Conservation (phyloP, 192 early-diverging fungal genomes). For the Funneliformis geosporum region DNA sequence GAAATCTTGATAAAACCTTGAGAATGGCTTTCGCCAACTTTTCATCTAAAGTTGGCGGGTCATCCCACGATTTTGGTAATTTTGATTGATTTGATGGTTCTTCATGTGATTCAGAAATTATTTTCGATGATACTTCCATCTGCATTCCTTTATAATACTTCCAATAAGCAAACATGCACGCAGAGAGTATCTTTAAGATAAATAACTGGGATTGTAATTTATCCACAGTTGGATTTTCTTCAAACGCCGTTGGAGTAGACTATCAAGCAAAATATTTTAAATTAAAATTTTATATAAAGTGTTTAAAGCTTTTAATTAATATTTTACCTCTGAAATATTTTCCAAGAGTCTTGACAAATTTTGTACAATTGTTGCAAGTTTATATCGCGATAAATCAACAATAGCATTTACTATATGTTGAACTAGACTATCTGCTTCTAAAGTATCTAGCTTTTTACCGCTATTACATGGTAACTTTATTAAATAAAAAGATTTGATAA, state of each 20-base stretch:
- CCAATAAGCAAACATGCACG: constrained; percentile 87
- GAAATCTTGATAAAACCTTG: constrained; percentile 59
- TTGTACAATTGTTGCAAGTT: constrained; percentile 66
- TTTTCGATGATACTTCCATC: constrained; percentile 36
- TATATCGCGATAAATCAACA: constrained; percentile 77
- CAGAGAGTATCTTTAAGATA: constrained; percentile 78
- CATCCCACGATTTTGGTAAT: constrained; percentile 38
- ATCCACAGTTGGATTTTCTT: constrained; percentile 57
- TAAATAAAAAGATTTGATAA: not conserved
- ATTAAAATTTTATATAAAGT: constrained; percentile 2
- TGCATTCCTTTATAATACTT: constrained; percentile 59
- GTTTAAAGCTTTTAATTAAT: not conserved
- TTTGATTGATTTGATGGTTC: constrained; percentile 20
- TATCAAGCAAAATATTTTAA: not conserved
- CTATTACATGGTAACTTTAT: constrained; percentile 76
- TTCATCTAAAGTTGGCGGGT: constrained; percentile 80
- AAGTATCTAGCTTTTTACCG: constrained; percentile 59
- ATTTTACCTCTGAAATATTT: constrained; percentile 63
- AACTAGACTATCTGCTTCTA: constrained; percentile 78
- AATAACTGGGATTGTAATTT: constrained; percentile 86
- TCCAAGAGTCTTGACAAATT: constrained; percentile 74
- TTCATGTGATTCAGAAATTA: not conserved
- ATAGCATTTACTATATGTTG: constrained; percentile 76
- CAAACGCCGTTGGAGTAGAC: constrained; percentile 47
- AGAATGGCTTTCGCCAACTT: constrained; percentile 66